phyloP scores from a whole-genome alignment of 352 stramenopile species.

The Globisporangium okanoganense region DNA sequence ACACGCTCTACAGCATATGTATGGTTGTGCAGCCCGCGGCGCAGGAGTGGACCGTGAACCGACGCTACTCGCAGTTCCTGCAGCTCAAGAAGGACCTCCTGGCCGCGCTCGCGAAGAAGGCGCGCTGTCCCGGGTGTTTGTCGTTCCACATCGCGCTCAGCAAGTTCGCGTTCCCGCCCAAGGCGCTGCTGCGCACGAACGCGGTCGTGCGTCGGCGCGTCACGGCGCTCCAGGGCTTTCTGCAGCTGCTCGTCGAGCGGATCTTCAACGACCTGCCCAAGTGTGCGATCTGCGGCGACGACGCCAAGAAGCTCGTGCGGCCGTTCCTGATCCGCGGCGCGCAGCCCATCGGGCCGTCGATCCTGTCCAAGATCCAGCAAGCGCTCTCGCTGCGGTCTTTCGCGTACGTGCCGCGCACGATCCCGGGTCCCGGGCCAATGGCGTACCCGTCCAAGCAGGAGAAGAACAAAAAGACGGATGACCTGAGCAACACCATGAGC shows the following conservation, averaged over 20 bases:
- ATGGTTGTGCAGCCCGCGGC: conserved; percentile 73
- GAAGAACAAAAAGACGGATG: neutral
- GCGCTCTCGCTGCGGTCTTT: conserved; percentile 69
- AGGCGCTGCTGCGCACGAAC: conserved; percentile 69
- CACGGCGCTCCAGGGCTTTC: conserved; percentile 61
- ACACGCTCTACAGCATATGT: conserved; percentile 85
- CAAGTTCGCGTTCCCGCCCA: conserved; percentile 64
- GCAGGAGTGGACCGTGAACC: conserved; percentile 84
- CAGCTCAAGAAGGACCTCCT: conserved; percentile 70
- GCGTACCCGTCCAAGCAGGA: conserved; percentile 4
- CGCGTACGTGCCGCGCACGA: conserved; percentile 40
- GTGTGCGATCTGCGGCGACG: conserved; percentile 63
- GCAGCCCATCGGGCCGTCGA: conserved; percentile 69
- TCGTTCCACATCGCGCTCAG: conserved; percentile 58
- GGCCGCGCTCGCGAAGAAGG: conserved; percentile 31
- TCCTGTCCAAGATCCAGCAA: conserved; percentile 66
- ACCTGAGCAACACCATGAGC: conserved; percentile 13
- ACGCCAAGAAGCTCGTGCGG: conserved; percentile 64
- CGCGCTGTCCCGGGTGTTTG: conserved; percentile 55
- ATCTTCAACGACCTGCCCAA: conserved; percentile 76
- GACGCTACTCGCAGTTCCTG: conserved; percentile 85
- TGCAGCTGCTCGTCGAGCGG: conserved; percentile 64
- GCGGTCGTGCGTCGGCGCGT: conserved; percentile 65
- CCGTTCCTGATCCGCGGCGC: conserved; percentile 76
- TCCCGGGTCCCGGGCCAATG: conserved; percentile 10